Percentiles rank a stretch among this genome's conserved stretches.
phyloP scores from a whole-genome alignment of 306 rosid species.

The Crotalaria pallida region DNA sequence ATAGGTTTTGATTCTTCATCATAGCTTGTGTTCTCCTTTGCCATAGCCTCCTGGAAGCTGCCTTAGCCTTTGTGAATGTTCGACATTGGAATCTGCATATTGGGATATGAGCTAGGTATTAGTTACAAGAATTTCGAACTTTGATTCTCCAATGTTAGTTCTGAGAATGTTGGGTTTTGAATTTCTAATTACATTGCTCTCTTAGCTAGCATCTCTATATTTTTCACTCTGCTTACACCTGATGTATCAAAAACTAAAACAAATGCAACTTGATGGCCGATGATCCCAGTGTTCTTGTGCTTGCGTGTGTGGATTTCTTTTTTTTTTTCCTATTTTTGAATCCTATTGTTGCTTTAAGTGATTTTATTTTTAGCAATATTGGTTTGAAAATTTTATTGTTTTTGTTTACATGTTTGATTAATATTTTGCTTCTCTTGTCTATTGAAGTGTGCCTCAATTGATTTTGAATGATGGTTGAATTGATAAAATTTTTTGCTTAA shows the following conservation, averaged over 20 bases:
- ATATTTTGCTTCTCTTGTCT: neutral
- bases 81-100: neutral
- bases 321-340: no score
- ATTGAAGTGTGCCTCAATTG: neutral
- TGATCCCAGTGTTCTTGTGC: no score
- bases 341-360: no score
- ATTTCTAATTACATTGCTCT: neutral
- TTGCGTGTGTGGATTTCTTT: no score
- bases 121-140: neutral
- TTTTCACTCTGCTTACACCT: no score
- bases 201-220: neutral
- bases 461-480: neutral
- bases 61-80: conserved; percentile 34
- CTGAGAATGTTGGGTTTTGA: neutral
- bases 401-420: neutral
- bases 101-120: neutral
- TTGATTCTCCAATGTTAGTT: neutral
- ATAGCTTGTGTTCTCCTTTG: conserved; percentile 57
- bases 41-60: conserved; percentile 65
- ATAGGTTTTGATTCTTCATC: conserved; percentile 29
- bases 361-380: no score
- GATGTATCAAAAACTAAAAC: no score
- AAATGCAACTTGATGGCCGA: no score
- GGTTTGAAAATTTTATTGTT: no score
- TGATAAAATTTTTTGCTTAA: no score